Conservation (phyloP, 768 basidiomycete genomes). For the Multifurca ochricompacta region DNA sequence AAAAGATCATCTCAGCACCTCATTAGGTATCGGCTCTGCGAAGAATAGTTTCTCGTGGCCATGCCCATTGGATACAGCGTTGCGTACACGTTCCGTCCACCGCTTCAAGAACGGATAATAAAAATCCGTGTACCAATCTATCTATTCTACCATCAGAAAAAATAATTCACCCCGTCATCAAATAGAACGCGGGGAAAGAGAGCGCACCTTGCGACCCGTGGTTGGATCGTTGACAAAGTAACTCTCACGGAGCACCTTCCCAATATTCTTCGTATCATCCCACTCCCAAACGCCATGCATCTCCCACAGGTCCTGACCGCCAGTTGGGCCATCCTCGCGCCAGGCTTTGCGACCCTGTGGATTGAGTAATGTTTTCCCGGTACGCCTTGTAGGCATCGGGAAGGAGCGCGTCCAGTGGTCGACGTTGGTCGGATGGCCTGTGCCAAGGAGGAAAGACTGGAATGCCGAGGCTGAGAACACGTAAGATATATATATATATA, state of each 20-base stretch:
- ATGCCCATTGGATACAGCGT: slow-evolving; percentile 26
- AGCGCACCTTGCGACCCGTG: slow-evolving; percentile 50
- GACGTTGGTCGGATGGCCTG: slow-evolving; percentile 77
- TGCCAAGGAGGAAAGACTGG: slow-evolving; percentile 87
- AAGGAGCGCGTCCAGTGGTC: slow-evolving; percentile 78
- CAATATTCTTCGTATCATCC: slow-evolving; percentile 55
- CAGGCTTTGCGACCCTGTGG: slow-evolving; percentile 53
- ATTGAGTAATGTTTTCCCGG: slow-evolving; percentile 54
- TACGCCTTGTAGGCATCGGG: slow-evolving; percentile 75
- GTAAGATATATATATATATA: neutral
- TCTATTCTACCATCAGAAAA: slow-evolving; percentile 33
- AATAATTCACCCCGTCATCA: neutral
- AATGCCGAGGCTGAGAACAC: slow-evolving; percentile 61
- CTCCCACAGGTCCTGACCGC: slow-evolving; percentile 76
- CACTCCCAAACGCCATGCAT: slow-evolving; percentile 93
- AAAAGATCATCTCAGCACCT: slow-evolving; percentile 39
- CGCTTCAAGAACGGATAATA: slow-evolving; percentile 69
- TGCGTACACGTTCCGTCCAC: slow-evolving; percentile 58
- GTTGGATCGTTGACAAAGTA: slow-evolving; percentile 73
- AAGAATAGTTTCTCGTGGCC: slow-evolving; percentile 57
- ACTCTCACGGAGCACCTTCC: slow-evolving; percentile 71
- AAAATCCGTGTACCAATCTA: slow-evolving; percentile 83
- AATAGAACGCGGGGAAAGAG: neutral
- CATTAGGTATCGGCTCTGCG: slow-evolving; percentile 88
- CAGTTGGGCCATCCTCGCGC: slow-evolving; percentile 65